Evolutionary conservation across 1,284 basidiomycete genomes (phyloP).

Genomic region (Cryptococcus sp.): DNA sequence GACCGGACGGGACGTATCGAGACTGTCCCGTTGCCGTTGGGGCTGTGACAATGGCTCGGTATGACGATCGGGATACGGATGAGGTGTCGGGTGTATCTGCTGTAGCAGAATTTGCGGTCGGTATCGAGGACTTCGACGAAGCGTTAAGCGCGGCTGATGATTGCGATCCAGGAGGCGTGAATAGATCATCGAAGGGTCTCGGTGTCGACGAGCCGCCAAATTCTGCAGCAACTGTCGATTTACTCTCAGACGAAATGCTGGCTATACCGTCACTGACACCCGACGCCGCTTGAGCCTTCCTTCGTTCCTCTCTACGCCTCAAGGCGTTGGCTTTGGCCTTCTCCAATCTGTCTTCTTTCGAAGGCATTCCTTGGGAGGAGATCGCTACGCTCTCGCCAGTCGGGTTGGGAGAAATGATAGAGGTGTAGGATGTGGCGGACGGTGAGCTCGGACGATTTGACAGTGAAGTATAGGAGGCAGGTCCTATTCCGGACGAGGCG

Average conservation of each 20-base stretch:
- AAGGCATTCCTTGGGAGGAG: conserved; percentile 24
- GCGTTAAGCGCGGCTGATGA: neutral
- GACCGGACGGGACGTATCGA: conserved; percentile 33
- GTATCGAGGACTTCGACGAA: conserved; percentile 4
- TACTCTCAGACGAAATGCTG: neutral
- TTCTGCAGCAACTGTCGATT: neutral
- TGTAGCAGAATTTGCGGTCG: conserved; percentile 3
- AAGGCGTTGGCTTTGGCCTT: conserved; percentile 48
- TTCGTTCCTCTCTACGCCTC: conserved; percentile 40
- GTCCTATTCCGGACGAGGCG: conserved; percentile 9
- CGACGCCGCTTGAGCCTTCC: conserved; percentile 32
- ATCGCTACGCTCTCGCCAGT: conserved; percentile 34
- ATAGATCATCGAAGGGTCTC: conserved; percentile 34
- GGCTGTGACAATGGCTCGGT: conserved; percentile 26
- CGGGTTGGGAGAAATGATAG: conserved; percentile 29
- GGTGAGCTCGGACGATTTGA: conserved; percentile 20
- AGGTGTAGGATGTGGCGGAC: conserved; percentile 25
- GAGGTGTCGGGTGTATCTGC: conserved; percentile 2
- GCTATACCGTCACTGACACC: neutral
- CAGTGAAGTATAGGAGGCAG: conserved; percentile 5
- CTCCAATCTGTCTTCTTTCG: conserved; percentile 43
- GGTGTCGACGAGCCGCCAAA: conserved; percentile 3
- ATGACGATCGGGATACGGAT: conserved; percentile 11
- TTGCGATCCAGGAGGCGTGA: conserved; percentile 21
- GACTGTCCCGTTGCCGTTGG: conserved; percentile 18